Evolutionary conservation across 371 early-diverging fungal genomes (phyloP), one percentile per base, ranked within the genome.

Genomic region (Saksenaea oblongispora): DNA sequence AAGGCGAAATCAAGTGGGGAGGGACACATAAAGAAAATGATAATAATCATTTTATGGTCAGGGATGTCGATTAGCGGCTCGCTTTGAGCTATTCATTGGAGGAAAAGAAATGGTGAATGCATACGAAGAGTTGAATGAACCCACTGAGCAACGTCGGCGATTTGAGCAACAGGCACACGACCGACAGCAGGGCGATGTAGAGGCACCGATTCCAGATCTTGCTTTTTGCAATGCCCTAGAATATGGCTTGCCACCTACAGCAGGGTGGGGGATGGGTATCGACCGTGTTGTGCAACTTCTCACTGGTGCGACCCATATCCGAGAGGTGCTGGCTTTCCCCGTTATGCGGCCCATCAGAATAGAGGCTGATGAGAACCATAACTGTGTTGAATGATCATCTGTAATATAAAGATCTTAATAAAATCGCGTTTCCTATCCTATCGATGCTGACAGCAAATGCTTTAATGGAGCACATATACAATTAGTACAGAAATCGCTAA

Each of bases 101-200:
- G 85, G 89, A n/a, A 93, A 93, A 60, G 99, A 99, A 73, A 76
- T 98, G 35, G 94, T 95, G 60, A 99, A 99, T 75, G 98, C 99
- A 0, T 99, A 99, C 80, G 98, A 99, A 65, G 99, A 99, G 80
- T 85, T 99, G 76, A 99, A 99, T 71, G 97, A 99, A 75, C 99
- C 99, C 1, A 75, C 89, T 58, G 98, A 98, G 62, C 99, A 99
- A 73, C 88, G 96, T 17, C 84, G 70, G 18, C 81, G 97, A 39
- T 99, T 99, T 69, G 73, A 68, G 42, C 67, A 81, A 56, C 95
- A 95, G 63, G 79, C 85, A 47, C 70, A 56, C 31, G 93, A 94
- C 60, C 72, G 88, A 54, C 73, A 76, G 34, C 71, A 74, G 24
- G 96, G 96, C 5, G 97, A 97, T 70, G 80, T 84, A 4, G 97